phyloP scores from a whole-genome alignment of 768 basidiomycete species.

The Russula sp. region DNA sequence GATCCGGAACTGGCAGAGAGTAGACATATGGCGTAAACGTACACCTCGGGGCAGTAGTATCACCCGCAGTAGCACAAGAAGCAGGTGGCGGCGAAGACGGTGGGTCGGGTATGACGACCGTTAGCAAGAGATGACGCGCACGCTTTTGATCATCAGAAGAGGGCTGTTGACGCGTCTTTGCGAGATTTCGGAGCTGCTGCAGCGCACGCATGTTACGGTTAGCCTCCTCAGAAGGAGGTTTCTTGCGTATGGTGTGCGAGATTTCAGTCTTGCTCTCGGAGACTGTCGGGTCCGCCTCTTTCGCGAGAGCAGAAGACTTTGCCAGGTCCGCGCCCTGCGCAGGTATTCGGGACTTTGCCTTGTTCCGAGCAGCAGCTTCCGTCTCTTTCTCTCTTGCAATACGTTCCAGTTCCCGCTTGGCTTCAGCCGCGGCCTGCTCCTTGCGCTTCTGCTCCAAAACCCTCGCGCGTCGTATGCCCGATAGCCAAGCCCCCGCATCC shows the following conservation, averaged over 20 bases:
- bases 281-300: slow-evolving; percentile 2
- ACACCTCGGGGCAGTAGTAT: slow-evolving; percentile 43
- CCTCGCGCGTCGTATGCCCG: slow-evolving; percentile 21
- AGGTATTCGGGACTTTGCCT: slow-evolving; percentile 12
- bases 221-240: slow-evolving; percentile 13
- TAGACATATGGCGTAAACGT: slow-evolving; percentile 45
- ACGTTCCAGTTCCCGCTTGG: slow-evolving; percentile 21
- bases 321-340: background rate
- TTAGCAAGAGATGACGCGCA: slow-evolving; percentile 51
- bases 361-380: slow-evolving; percentile 8
- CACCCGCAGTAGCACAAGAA: slow-evolving; percentile 43
- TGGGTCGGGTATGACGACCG: slow-evolving; percentile 39
- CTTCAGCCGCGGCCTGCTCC: slow-evolving; percentile 3
- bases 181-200: slow-evolving; percentile 34
- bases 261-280: slow-evolving; percentile 13
- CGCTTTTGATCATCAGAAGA: slow-evolving; percentile 34
- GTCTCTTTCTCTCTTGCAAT: slow-evolving; percentile 26
- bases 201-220: slow-evolving; percentile 30
- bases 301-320: slow-evolving; percentile 4
- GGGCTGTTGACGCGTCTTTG: slow-evolving; percentile 34
- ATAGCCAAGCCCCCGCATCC: slow-evolving; percentile 20
- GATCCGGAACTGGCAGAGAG: slow-evolving; percentile 38
- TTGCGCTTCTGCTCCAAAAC: slow-evolving; percentile 7
- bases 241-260: background rate
- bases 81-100: slow-evolving; percentile 35